These are phyloP conservation scores for Sporothrix brasiliensis DNA, from an alignment of 2,329 filamentous ascomycete genomes.

Conservation along the genomic window DNA sequence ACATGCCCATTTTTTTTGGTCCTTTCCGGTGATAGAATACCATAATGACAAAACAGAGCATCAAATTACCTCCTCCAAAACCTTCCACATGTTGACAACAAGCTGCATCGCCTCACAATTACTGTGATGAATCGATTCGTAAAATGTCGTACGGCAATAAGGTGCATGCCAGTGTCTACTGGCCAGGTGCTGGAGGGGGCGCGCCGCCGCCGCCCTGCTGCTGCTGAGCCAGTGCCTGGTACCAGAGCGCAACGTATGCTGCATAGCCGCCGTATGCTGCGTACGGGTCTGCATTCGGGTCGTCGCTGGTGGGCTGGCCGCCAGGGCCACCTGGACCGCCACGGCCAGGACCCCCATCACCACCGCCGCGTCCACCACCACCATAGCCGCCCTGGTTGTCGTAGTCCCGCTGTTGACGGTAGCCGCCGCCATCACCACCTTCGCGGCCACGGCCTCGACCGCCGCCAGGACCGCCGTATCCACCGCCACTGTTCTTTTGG, in stretches of 20 bases:
- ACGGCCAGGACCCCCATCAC: slow-evolving; percentile 49
- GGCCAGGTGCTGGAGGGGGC: slow-evolving; percentile 29
- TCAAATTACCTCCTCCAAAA: not conserved
- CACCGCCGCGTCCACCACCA: slow-evolving; percentile 48
- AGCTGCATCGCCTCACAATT: not conserved
- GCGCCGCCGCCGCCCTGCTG: slow-evolving; percentile 36
- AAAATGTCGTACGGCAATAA: not conserved
- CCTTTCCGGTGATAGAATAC: not conserved
- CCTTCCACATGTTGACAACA: not conserved
- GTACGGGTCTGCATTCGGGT: slow-evolving; percentile 67
- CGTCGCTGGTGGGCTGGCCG: slow-evolving; percentile 48
- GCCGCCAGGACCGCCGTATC: slow-evolving; percentile 48
- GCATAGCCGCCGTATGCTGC: slow-evolving; percentile 82
- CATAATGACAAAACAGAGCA: not conserved
- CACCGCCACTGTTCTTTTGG: slow-evolving; percentile 57
- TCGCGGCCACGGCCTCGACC: slow-evolving; percentile 50
- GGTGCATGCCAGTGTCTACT: not conserved
- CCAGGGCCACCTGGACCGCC: slow-evolving; percentile 53
- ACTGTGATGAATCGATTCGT: not conserved
- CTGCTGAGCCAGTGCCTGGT: slow-evolving; percentile 60
- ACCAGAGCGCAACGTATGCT: slow-evolving; percentile 79
- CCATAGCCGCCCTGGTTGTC: slow-evolving; percentile 50
- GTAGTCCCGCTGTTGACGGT: slow-evolving; percentile 48
- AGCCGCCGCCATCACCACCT: slow-evolving; percentile 57
- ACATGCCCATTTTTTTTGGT: not conserved